Percentiles rank a stretch among this genome's conserved stretches.
Conservation (phyloP, 768 basidiomycete genomes). For the Pleurotus citrinopileatus region DNA sequence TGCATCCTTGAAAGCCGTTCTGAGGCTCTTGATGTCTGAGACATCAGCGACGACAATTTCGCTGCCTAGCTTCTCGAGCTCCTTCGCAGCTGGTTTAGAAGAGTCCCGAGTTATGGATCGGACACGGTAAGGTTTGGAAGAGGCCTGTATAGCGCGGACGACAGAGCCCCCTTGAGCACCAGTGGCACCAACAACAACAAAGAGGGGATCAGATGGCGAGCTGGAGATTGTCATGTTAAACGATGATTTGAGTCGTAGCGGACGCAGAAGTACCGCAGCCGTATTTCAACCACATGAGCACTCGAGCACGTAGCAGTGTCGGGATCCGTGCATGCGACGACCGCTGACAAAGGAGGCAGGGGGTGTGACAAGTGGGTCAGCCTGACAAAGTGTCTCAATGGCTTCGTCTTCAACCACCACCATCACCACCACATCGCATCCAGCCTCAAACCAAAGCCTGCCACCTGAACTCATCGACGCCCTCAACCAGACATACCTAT, state of each 20-base stretch:
- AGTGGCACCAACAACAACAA: background rate
- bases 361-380: too few relatives aligned
- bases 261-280: too few relatives aligned
- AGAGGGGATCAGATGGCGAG: background rate
- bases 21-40: background rate
- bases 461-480: constrained; percentile 55
- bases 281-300: too few relatives aligned
- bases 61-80: background rate
- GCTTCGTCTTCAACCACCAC: constrained; percentile 5
- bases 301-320: too few relatives aligned
- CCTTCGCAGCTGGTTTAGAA: background rate
- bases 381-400: constrained; percentile 1
- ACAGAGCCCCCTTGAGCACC: background rate
- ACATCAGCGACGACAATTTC: background rate
- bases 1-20: background rate
- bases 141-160: background rate
- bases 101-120: background rate
- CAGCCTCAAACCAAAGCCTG: constrained; percentile 24
- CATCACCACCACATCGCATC: background rate
- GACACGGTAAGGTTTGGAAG: background rate
- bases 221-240: background rate
- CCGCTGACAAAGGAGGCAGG: too few relatives aligned
- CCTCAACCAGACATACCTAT: constrained; percentile 60
- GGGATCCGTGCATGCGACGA: too few relatives aligned
- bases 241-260: too few relatives aligned